A percentile compares a stretch with the other conserved stretches of the same genome.
These are phyloP conservation scores for Aciculoconidium aculeatum DNA, from an alignment of 805 yeast genomes.

Conservation along the genomic window DNA sequence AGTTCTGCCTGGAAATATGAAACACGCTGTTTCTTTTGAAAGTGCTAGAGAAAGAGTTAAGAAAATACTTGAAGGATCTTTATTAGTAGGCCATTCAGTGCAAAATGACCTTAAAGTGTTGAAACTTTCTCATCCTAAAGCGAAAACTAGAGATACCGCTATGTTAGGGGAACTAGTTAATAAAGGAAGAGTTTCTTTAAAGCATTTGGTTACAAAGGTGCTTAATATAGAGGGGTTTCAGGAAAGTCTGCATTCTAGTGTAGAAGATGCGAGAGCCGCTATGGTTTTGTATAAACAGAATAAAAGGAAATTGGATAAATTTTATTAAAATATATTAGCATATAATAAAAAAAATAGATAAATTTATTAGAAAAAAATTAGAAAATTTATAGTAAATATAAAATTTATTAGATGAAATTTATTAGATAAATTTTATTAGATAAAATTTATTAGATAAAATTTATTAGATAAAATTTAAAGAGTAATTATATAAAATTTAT, in stretches of 20 bases:
- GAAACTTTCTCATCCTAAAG: constrained; percentile 59
- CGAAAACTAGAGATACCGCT: constrained; percentile 69
- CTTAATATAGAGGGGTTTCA: constrained; percentile 73
- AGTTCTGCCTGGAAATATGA: constrained; percentile 64
- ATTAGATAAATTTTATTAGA: too few species aligned
- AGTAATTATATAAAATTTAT: too few species aligned
- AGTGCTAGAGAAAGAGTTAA: constrained; percentile 58
- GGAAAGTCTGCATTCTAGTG: constrained; percentile 73
- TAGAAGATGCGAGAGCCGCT: constrained; percentile 85
- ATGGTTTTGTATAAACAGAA: constrained; percentile 70
- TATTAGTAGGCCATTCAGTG: constrained; percentile 82
- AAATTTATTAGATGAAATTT: too few species aligned
- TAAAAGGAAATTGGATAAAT: constrained; percentile 61
- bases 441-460: too few species aligned
- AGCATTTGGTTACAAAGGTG: constrained; percentile 57
- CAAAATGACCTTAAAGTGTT: constrained; percentile 72
- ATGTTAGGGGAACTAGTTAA: constrained; percentile 50
- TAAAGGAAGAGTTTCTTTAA: constrained; percentile 71
- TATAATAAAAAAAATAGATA: too few species aligned
- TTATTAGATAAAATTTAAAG: too few species aligned
- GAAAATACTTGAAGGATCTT: constrained; percentile 46
- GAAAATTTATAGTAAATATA: too few species aligned
- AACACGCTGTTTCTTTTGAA: constrained; percentile 57
- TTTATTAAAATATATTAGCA: too few species aligned
- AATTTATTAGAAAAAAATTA: too few species aligned